Conservation (phyloP, 352 stramenopile species). For the Phytophthora agathidicida region DNA sequence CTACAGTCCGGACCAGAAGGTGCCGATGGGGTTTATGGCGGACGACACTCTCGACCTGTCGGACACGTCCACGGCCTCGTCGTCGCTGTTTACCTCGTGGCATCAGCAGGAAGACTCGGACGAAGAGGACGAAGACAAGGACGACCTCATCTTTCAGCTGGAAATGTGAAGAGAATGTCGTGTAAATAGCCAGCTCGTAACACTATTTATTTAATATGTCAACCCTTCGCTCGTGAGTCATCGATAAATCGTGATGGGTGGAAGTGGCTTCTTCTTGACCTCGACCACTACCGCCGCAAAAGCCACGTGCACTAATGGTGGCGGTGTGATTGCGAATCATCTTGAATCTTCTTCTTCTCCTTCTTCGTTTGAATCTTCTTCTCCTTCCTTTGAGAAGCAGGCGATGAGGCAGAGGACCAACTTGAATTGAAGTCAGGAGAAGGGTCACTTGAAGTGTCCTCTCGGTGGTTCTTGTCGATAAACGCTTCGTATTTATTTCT, state of each 20-base stretch:
- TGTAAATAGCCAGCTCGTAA: constrained; percentile 24
- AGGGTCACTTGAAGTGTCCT: too few species aligned
- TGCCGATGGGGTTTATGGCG: constrained; percentile 2
- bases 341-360: too few species aligned
- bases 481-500: not conserved
- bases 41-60: constrained; percentile 38
- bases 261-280: too few species aligned
- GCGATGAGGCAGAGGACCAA: too few species aligned
- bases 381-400: too few species aligned
- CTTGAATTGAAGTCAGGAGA: too few species aligned
- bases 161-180: constrained; percentile 33
- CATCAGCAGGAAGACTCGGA: constrained; percentile 17
- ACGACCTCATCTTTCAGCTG: constrained; percentile 49
- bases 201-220: constrained; percentile 36
- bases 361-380: too few species aligned
- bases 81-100: constrained; percentile 23
- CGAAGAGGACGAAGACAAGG: constrained; percentile 13
- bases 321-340: too few species aligned
- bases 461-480: too few species aligned
- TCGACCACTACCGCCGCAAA: too few species aligned
- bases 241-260: too few species aligned
- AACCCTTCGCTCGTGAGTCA: constrained; percentile 9
- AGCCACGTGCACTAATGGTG: too few species aligned
- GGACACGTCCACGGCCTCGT: constrained; percentile 48
- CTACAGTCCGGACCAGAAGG: constrained; percentile 41